Base-by-base conservation (phyloP, 495 filamentous ascomycete species). In the Podospora didyma region DNA sequence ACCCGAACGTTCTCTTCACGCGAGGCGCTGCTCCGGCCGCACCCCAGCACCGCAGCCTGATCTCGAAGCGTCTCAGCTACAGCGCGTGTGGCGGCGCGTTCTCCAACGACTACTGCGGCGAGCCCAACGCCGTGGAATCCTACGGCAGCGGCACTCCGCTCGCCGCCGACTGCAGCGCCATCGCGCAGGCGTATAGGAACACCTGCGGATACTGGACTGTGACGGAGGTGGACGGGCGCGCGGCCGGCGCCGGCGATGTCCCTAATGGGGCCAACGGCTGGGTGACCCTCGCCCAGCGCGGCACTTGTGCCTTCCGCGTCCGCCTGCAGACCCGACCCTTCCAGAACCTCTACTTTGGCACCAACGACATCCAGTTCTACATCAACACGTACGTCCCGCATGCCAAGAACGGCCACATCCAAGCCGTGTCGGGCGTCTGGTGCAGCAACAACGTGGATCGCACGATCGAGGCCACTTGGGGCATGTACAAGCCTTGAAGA, bases 361-460 rank as follows among this genome's bases (percentile, higher is more conserved):
- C 56, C 26, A 59, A 59, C 45, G 56, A 59, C 26, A 7, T 59
- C 24, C 28, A 44, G 12, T 59, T 53, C 51, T 58, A 52, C 49
- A 58, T 28, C 39, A 23, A 31, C 39, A 39, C 16, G 2, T 59
- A 54, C 50, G 34, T 44, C 0, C 26, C 44, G 21, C 34, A 54
- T 28, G 44, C 49, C 19, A 42, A 41, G 42, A 41, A 52, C 45
- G 51, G 56, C 9, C 50, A 48, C 14, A 42, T 59, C 26, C 56
- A 59, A 50, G 56, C 45, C 7, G 17, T 31, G 3, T 46, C 28
- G 2, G 39, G 21, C 0, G 39, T 39, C 3, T 19, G 19, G 6
- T 57, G 54, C 46, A 44, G 49, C 11, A 57, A 57, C 23, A 54
- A 54, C 39, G n/a, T 4, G 1, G 39, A 5, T 0, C 9, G 39